A percentile compares a stretch with the other conserved stretches of the same genome.
phyloP scores from a whole-genome alignment of 495 filamentous ascomycete species.

The Aspergillus hancockii region DNA sequence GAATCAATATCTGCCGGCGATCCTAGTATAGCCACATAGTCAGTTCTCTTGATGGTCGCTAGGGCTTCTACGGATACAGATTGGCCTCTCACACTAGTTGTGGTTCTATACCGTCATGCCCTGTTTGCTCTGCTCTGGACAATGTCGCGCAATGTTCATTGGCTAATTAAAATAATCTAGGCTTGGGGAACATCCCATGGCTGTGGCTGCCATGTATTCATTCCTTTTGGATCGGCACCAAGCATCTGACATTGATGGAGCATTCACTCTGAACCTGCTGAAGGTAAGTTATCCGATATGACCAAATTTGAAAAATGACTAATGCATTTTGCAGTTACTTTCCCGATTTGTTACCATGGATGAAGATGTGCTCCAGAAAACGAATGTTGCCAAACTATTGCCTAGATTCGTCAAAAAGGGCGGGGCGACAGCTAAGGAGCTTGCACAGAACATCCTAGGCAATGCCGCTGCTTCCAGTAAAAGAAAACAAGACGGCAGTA shows the following conservation, averaged over 20 bases:
- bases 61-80: background rate
- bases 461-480: constrained; percentile 57
- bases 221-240: constrained; percentile 68
- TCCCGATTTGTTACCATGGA: constrained; percentile 63
- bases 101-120: background rate
- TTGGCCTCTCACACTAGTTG: background rate
- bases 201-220: constrained; percentile 58
- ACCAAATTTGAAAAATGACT: constrained; percentile 1
- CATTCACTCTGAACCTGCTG: constrained; percentile 63
- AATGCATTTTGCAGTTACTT: constrained; percentile 50
- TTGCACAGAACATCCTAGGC: constrained; percentile 58
- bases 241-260: constrained; percentile 63
- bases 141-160: constrained; percentile 6
- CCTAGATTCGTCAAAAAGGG: constrained; percentile 67
- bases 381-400: constrained; percentile 66
- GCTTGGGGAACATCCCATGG: constrained; percentile 57
- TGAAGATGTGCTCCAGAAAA: constrained; percentile 60
- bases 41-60: background rate
- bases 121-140: background rate
- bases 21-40: constrained; percentile 5
- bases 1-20: background rate
- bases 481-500: constrained; percentile 45
- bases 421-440: constrained; percentile 57
- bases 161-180: constrained; percentile 43
- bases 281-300: constrained; percentile 39